These are phyloP conservation scores for Aspergillus cavernicola DNA, from an alignment of 495 filamentous ascomycete species.

Conservation along the genomic window DNA sequence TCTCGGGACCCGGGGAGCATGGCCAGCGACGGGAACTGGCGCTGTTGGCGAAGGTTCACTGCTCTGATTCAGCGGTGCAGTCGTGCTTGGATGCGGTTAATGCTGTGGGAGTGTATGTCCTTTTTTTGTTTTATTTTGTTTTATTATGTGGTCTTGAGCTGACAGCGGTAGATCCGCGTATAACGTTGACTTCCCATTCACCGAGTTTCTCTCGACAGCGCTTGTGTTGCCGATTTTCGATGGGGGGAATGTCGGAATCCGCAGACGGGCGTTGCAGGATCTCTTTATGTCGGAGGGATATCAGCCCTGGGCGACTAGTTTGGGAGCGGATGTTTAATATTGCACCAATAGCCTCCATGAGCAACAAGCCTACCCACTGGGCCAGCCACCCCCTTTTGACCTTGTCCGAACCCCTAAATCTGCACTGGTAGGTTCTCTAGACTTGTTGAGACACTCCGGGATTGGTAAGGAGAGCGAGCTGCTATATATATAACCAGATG, in stretches of 20 bases:
- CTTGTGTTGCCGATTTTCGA: constrained; percentile 12
- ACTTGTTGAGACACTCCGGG: no score
- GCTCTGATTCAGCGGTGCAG: constrained; percentile 10
- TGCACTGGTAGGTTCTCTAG: no score
- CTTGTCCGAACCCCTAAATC: no score
- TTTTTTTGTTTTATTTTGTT: neutral
- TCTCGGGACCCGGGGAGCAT: neutral
- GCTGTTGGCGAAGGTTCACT: constrained; percentile 10
- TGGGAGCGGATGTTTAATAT: neutral
- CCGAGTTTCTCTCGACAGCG: constrained; percentile 7
- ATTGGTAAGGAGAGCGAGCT: no score
- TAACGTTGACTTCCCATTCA: neutral
- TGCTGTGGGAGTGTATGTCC: constrained; percentile 12
- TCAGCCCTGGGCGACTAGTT: constrained; percentile 8
- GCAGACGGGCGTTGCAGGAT: constrained; percentile 10
- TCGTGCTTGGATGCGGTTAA: constrained; percentile 9
- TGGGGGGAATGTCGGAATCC: constrained; percentile 10
- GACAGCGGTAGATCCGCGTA: constrained; percentile 2
- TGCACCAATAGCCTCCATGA: no score
- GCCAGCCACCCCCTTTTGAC: no score
- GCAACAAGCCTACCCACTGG: no score
- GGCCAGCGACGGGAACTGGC: constrained; percentile 8
- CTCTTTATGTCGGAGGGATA: constrained; percentile 7
- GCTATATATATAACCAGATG: no score
- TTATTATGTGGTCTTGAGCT: neutral